phyloP scores from a whole-genome alignment of 345 rosid species.

The Schrenkiella parvula region DNA sequence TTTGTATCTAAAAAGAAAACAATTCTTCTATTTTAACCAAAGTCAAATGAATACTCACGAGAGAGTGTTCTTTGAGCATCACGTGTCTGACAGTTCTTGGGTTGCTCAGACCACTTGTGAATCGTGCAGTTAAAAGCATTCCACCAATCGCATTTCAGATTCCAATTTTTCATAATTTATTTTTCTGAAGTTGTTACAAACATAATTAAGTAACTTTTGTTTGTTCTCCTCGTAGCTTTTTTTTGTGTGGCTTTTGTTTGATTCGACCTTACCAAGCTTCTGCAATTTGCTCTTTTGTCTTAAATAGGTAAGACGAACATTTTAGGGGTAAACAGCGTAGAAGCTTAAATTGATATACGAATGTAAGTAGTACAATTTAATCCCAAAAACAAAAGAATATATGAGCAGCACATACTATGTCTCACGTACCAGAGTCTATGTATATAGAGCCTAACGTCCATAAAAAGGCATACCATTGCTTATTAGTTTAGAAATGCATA shows the following conservation, averaged over 20 bases:
- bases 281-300: background rate
- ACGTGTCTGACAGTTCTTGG: slow-evolving; percentile 18
- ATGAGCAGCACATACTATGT: background rate
- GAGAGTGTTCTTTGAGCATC: slow-evolving; percentile 6
- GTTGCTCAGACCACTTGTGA: slow-evolving; percentile 22
- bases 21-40: background rate
- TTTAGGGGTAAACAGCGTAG: background rate
- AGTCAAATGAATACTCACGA: slow-evolving; percentile 7
- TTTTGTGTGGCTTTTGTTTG: background rate
- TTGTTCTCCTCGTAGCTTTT: background rate
- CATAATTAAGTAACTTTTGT: no score
- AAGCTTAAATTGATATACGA: background rate
- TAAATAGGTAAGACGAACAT: background rate
- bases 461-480: background rate
- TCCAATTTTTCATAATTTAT: background rate
- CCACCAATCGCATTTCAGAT: slow-evolving; percentile 14
- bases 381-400: background rate
- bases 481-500: background rate
- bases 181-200: background rate
- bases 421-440: background rate
- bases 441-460: background rate
- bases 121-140: slow-evolving; percentile 5
- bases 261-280: background rate
- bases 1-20: no score
- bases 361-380: background rate